Evolutionary conservation across 1,284 basidiomycete species (phyloP).

Genomic region (Coniophora puteana): DNA sequence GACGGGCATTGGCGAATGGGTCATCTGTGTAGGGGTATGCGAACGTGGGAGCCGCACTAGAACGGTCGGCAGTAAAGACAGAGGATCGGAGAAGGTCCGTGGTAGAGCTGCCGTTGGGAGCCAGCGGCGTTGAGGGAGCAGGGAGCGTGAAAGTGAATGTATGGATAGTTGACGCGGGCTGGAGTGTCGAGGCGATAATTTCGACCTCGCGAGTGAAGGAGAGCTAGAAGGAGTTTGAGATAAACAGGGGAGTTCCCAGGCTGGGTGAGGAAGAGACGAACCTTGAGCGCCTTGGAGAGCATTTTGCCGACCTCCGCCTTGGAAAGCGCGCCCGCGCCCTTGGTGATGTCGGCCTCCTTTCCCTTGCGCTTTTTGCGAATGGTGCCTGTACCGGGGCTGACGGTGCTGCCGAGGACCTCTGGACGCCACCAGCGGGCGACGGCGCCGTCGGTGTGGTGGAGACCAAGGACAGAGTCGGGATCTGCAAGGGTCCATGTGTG

Average conservation of each 20-base stretch:
- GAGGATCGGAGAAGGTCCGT: constrained; percentile 72
- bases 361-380: constrained; percentile 54
- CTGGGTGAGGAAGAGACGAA: constrained; percentile 28
- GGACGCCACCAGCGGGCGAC: constrained; percentile 93
- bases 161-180: constrained; percentile 90
- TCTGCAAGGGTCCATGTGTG: constrained; percentile 95
- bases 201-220: constrained; percentile 93
- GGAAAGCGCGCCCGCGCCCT: constrained; percentile 68
- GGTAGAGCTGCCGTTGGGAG: constrained; percentile 51
- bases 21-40: constrained; percentile 70
- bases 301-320: constrained; percentile 86
- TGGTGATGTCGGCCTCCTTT: constrained; percentile 58
- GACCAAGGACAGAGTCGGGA: constrained; percentile 78
- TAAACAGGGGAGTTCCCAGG: constrained; percentile 6
- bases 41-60: constrained; percentile 57
- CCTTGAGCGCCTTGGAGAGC: constrained; percentile 88
- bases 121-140: constrained; percentile 67
- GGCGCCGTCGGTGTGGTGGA: constrained; percentile 84
- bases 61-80: constrained; percentile 58
- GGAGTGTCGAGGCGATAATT: constrained; percentile 87
- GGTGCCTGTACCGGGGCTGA: constrained; percentile 76
- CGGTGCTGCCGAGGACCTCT: constrained; percentile 87
- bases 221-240: constrained; percentile 41
- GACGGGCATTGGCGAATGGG: constrained; percentile 66
- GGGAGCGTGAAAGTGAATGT: constrained; percentile 86